These are phyloP conservation scores for Neofusicoccum ribis DNA, from an alignment of 2,329 filamentous ascomycete species.

Conservation along the genomic window DNA sequence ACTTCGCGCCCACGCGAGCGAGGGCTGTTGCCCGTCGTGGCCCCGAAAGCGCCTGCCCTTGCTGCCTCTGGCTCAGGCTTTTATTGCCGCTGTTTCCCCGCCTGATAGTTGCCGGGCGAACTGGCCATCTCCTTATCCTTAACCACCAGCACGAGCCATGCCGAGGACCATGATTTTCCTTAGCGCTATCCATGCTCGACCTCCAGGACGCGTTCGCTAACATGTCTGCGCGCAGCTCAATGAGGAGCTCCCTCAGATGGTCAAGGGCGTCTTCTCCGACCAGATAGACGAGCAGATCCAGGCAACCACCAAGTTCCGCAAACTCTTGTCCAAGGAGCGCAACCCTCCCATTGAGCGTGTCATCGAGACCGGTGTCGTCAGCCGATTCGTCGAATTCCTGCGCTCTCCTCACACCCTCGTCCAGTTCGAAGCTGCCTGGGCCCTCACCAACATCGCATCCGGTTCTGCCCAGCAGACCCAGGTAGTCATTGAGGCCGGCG, in stretches of 20 bases:
- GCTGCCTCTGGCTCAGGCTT: conserved; percentile 13
- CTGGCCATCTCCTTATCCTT: conserved; percentile 22
- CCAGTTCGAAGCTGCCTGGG: conserved; percentile 99
- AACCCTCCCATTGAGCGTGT: conserved; percentile 99
- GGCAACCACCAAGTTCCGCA: conserved; percentile 97
- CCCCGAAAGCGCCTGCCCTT: neutral
- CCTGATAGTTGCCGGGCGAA: conserved; percentile 19
- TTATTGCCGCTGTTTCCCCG: conserved; percentile 18
- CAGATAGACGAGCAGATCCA: conserved; percentile 98
- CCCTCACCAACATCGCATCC: conserved; percentile 97
- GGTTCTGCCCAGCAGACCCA: conserved; percentile 97
- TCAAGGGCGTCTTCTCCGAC: conserved; percentile 95
- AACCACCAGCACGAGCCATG: conserved; percentile 21
- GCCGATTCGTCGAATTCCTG: conserved; percentile 96
- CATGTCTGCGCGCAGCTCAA: conserved; percentile 65
- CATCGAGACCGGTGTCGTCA: conserved; percentile 97
- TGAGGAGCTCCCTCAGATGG: conserved; percentile 98
- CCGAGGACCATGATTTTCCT: conserved; percentile 17
- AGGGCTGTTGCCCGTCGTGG: neutral
- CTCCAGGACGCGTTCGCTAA: neutral
- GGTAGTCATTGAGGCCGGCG: conserved; percentile 96
- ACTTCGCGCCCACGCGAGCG: neutral
- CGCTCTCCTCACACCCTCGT: conserved; percentile 96
- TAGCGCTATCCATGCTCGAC: neutral
- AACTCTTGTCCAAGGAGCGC: conserved; percentile 96